Evolutionary conservation across 805 yeast species (phyloP).

Genomic region (Cyberlindnera subsufficiens): DNA sequence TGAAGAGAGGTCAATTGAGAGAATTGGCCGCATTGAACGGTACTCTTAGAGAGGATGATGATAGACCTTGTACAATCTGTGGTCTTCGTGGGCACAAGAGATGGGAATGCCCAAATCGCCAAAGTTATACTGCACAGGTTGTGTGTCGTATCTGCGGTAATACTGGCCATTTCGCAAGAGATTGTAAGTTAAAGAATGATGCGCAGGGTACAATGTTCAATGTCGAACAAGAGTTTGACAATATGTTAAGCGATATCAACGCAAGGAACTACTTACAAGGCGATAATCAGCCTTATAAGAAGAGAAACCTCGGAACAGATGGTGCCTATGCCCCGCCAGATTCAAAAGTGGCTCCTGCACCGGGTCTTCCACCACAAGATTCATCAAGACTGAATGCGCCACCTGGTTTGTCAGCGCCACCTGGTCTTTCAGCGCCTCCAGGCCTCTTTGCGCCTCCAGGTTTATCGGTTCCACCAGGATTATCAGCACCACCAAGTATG

Average conservation of each 20-base stretch:
- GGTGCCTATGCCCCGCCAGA: background rate
- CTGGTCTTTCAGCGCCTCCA: slow-evolving; percentile 14
- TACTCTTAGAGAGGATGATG: slow-evolving; percentile 78
- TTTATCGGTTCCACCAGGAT: slow-evolving; percentile 3
- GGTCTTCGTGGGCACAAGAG: slow-evolving; percentile 61
- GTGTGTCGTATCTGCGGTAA: slow-evolving; percentile 77
- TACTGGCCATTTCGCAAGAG: slow-evolving; percentile 82
- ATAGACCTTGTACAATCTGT: slow-evolving; percentile 57
- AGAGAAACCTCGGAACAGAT: slow-evolving; percentile 3
- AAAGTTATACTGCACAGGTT: slow-evolving; percentile 45
- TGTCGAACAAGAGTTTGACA: slow-evolving; percentile 44
- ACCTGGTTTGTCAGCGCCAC: slow-evolving; percentile 9
- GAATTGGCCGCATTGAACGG: slow-evolving; percentile 94
- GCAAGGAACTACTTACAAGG: slow-evolving; percentile 19
- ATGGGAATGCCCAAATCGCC: slow-evolving; percentile 56
- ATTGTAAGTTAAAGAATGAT: slow-evolving; percentile 45
- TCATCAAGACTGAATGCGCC: slow-evolving; percentile 22
- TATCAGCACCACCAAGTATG: slow-evolving; percentile 2
- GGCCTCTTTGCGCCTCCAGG: slow-evolving; percentile 8
- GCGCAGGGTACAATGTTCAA: slow-evolving; percentile 7
- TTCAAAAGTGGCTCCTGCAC: slow-evolving; percentile 17
- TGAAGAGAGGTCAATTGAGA: slow-evolving; percentile 84
- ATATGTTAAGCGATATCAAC: slow-evolving; percentile 44
- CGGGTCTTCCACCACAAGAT: slow-evolving; percentile 16
- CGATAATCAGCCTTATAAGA: slow-evolving; percentile 5